These are phyloP conservation scores for Ogataea neopini DNA, from an alignment of 805 yeast species.

Conservation along the genomic window DNA sequence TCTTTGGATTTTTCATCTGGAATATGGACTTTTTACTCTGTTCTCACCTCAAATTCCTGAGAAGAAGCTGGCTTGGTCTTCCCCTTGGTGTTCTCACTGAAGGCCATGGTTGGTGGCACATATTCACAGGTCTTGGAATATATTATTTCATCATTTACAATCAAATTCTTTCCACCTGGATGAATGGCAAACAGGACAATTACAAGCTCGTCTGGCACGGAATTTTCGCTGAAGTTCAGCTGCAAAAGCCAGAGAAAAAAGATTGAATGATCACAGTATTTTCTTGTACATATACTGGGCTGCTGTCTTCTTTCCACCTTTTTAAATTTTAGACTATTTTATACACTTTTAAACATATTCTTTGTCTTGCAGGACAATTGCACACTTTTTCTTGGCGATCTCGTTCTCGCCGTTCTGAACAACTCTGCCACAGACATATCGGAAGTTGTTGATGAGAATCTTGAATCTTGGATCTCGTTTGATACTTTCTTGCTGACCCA, in stretches of 20 bases:
- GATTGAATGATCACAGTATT: conserved; percentile 1
- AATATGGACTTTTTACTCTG: conserved; percentile 86
- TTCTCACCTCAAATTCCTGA: conserved; percentile 49
- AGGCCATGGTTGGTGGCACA: conserved; percentile 98
- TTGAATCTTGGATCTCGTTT: conserved; percentile 8
- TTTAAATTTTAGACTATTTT: not conserved
- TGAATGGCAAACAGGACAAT: conserved; percentile 54
- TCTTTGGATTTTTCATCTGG: conserved; percentile 82
- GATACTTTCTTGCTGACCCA: conserved; percentile 10
- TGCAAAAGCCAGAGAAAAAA: conserved; percentile 17
- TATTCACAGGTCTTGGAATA: conserved; percentile 82
- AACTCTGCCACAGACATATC: conserved; percentile 19
- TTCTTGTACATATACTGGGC: not conserved
- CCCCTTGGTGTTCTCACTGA: conserved; percentile 87
- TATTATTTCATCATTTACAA: conserved; percentile 80
- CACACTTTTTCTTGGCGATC: conserved; percentile 2
- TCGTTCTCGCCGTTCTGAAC: conserved; percentile 8
- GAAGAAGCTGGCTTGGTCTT: conserved; percentile 65
- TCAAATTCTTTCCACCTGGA: conserved; percentile 70
- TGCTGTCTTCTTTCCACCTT: not conserved
- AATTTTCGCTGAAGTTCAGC: conserved; percentile 51
- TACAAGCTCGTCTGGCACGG: conserved; percentile 61
- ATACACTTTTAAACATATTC: not conserved
- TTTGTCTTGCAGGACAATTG: not conserved
- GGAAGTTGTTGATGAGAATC: conserved; percentile 21